Evolutionary conservation across 495 filamentous ascomycete genomes (phyloP).

Genomic region (Daldinia concentrica): DNA sequence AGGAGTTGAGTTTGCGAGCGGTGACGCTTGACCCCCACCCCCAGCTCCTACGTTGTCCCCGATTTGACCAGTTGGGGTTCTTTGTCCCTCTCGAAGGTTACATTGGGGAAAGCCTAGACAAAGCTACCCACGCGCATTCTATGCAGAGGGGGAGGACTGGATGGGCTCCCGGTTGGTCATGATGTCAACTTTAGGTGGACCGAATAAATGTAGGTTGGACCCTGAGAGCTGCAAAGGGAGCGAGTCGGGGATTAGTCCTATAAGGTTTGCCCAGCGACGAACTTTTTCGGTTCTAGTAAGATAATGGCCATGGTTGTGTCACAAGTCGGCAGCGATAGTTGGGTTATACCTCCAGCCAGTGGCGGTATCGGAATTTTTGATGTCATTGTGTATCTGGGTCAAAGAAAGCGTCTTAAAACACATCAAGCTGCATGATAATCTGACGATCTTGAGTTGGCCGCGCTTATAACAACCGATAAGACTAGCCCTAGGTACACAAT

Average conservation of each 20-base stretch:
- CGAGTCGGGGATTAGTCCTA: slow-evolving; percentile 10
- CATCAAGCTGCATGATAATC: slow-evolving; percentile 28
- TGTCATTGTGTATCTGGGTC: slow-evolving; percentile 25
- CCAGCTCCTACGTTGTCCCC: not conserved
- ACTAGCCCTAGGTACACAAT: not conserved
- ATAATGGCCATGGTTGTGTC: slow-evolving; percentile 17
- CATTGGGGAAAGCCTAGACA: slow-evolving; percentile 23
- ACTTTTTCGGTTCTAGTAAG: slow-evolving; percentile 18
- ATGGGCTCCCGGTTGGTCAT: slow-evolving; percentile 30
- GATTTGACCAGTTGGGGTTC: slow-evolving; percentile 16
- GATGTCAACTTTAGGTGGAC: slow-evolving; percentile 26
- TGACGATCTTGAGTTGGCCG: slow-evolving; percentile 16
- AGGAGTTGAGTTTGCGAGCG: slow-evolving; percentile 17
- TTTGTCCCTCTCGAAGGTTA: slow-evolving; percentile 5
- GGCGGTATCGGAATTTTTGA: slow-evolving; percentile 34
- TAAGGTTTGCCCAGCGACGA: slow-evolving; percentile 9
- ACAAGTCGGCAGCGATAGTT: not conserved
- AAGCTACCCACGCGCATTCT: slow-evolving; percentile 14
- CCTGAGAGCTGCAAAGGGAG: slow-evolving; percentile 17
- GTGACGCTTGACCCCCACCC: slow-evolving; percentile 28
- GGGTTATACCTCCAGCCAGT: slow-evolving; percentile 3
- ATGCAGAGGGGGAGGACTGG: slow-evolving; percentile 15
- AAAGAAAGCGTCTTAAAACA: slow-evolving; percentile 5
- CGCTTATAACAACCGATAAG: slow-evolving; percentile 12
- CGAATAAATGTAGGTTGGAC: slow-evolving; percentile 16